Base-by-base conservation (phyloP, 2,329 filamentous ascomycete genomes). In the Lasiodiplodia hormozganensis region DNA sequence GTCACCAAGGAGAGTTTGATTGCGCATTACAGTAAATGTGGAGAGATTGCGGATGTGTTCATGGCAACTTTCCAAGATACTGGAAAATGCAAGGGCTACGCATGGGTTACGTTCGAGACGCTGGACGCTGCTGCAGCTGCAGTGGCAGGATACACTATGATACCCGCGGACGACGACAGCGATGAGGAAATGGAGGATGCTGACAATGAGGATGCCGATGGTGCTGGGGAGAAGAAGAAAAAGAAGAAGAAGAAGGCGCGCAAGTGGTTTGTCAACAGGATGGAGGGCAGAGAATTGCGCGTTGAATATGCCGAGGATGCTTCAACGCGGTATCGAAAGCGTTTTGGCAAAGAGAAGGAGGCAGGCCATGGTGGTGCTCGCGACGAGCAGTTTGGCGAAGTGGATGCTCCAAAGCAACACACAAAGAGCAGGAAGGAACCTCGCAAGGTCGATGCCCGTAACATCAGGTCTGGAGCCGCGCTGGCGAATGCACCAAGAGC, bases 11-110 rank as follows among this genome's bases (percentile, higher is more conserved):
- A 97, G 67, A 89, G 93, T 73, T 81, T 99, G 62, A 85, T 89
- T 72, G 86, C 90, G 71, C 93, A 97, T 77, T 98, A 97, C 79
- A 86, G 86, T 60, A 92, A 90, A 78, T 98, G 95, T 77, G 96
- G 96, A 62, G 85, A 90, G 70, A 88, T 98, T 70, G 88, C 90
- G 65, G 92, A 92, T 82, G 87, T 93, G 71, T 95, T 97, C 81
- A 85, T 98, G 72, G 96, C 96, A 2, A 97, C 94, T 0, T 99
- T 99, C 77, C 93, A 98, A 80, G 96, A 99, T 79, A 91, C 91
- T 23, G 96, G 96, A 53, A 99, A 98, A 83, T 99, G 96, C 84
- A 98, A 98, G 83, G 96, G 96, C 21, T 99, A 91, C 81, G 96
- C 91, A 6, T 99, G 96, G 94, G 89, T 99, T 70, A 92, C 92